These are phyloP conservation scores for Myriosclerotinia duriaeana DNA, from an alignment of 2,329 filamentous ascomycete species.

Conservation along the genomic window DNA sequence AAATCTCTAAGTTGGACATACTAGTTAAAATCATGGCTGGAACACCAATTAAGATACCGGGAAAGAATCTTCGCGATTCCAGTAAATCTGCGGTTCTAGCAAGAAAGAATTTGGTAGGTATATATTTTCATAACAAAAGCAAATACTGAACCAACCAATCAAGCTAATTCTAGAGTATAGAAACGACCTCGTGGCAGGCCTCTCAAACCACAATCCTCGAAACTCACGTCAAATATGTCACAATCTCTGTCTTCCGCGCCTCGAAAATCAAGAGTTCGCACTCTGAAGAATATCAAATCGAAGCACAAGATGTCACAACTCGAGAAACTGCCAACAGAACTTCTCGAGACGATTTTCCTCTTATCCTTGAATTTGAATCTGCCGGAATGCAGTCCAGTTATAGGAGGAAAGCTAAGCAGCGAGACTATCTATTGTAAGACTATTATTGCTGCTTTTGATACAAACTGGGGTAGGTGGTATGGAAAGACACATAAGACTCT, in stretches of 20 bases:
- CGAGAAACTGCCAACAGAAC: slow-evolving; percentile 39
- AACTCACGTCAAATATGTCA: neutral
- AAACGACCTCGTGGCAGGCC: slow-evolving; percentile 29
- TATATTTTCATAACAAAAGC: neutral
- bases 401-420: slow-evolving; percentile 38
- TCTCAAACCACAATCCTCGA: slow-evolving; percentile 24
- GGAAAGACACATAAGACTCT: neutral
- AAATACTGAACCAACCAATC: neutral
- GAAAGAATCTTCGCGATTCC: slow-evolving; percentile 35
- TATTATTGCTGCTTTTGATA: slow-evolving; percentile 35
- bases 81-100: slow-evolving; percentile 31
- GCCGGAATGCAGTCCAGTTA: slow-evolving; percentile 37
- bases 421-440: slow-evolving; percentile 33
- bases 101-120: slow-evolving; percentile 32
- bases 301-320: slow-evolving; percentile 36
- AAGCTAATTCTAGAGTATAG: slow-evolving; percentile 24
- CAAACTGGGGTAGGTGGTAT: slow-evolving; percentile 33
- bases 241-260: neutral
- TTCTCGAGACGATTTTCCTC: slow-evolving; percentile 38
- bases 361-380: slow-evolving; percentile 37
- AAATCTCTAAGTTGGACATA: too few relatives aligned
- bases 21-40: slow-evolving; percentile 29
- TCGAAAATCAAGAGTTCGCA: slow-evolving; percentile 25
- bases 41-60: slow-evolving; percentile 39
- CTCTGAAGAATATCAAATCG: slow-evolving; percentile 37